Conservation (phyloP, 805 yeast genomes). For the Candida gorgasii region DNA sequence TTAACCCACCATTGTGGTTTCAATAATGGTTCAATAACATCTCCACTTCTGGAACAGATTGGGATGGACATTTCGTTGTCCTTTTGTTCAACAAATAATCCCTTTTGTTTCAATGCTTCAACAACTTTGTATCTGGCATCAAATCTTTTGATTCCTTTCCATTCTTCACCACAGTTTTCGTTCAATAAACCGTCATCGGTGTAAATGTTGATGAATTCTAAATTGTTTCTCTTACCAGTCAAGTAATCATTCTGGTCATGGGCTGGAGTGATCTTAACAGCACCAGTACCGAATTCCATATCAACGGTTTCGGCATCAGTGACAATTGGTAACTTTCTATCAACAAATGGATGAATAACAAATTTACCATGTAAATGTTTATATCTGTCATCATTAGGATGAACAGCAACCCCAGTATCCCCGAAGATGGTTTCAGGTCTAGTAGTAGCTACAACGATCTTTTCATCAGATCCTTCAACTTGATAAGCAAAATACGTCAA, state of each 20-base stretch:
- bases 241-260: slow-evolving; percentile 96
- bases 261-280: slow-evolving; percentile 98
- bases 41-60: slow-evolving; percentile 93
- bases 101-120: slow-evolving; percentile 66
- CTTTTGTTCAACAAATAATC: slow-evolving; percentile 73
- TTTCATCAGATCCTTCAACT: slow-evolving; percentile 84
- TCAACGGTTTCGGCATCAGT: slow-evolving; percentile 94
- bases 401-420: slow-evolving; percentile 97
- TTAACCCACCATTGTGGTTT: slow-evolving; percentile 99
- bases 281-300: slow-evolving; percentile 99
- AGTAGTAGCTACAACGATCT: slow-evolving; percentile 90
- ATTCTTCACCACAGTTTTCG: slow-evolving; percentile 85
- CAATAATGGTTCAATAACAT: slow-evolving; percentile 91
- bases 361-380: slow-evolving; percentile 92
- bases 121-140: slow-evolving; percentile 89
- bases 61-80: slow-evolving; percentile 97
- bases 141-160: slow-evolving; percentile 88
- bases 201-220: slow-evolving; percentile 85
- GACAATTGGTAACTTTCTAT: slow-evolving; percentile 81
- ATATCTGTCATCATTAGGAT: slow-evolving; percentile 92
- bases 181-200: slow-evolving; percentile 92
- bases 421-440: slow-evolving; percentile 99
- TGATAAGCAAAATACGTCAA: slow-evolving; percentile 93
- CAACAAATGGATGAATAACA: slow-evolving; percentile 86
- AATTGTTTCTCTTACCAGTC: slow-evolving; percentile 91